Evolutionary conservation across 441 rosid species (phyloP), one percentile per base, ranked within the genome.

Genomic region (Pelargonium fulgidum): DNA sequence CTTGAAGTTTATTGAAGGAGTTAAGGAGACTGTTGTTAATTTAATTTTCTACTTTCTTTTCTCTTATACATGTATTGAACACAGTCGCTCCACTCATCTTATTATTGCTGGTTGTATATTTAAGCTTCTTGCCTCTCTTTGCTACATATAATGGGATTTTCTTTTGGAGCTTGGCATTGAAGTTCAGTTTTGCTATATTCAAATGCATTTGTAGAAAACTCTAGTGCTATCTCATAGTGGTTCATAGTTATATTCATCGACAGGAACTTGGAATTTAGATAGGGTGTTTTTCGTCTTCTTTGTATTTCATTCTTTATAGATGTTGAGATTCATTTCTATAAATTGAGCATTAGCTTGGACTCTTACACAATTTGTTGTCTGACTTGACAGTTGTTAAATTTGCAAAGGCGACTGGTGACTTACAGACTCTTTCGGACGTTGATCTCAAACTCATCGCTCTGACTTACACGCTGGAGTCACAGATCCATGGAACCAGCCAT

Each of bases 341-440:
- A 42, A 45, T 45, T 45, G 52, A 20, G 9, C 22, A 52, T 6
- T 52, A 16, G 59, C 59, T 52, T 52, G 59, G 59, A 52, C 8
- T 16, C 59, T 52, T 52, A 52, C 20, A 59, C 5, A 41, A 14
- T 62, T 61, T 63, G 17, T 45, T 66, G 3, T 41, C 24, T 72
- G 64, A 3, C 0, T 64, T 70, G 68, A 64, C 81, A 90, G 96
- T 89, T 68, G 77, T 82, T 74, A 89, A 90, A 72, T 92, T 94
- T 80, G 96, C 96, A 0, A 83, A 82, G 75, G 93, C 89, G 1
- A 93, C 96, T 14, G 99, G 97, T 80, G 99, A 91, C 68, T 76
- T 93, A 64, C 99, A 87, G 79, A 84, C 93, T 4, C 86, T 93
- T 22, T 93, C 99, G 0, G 91, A 89, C 47, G 97, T 94, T 72